Evolutionary conservation across 2,329 filamentous ascomycete species (phyloP).

Genomic region (Hypoxylon sp.): DNA sequence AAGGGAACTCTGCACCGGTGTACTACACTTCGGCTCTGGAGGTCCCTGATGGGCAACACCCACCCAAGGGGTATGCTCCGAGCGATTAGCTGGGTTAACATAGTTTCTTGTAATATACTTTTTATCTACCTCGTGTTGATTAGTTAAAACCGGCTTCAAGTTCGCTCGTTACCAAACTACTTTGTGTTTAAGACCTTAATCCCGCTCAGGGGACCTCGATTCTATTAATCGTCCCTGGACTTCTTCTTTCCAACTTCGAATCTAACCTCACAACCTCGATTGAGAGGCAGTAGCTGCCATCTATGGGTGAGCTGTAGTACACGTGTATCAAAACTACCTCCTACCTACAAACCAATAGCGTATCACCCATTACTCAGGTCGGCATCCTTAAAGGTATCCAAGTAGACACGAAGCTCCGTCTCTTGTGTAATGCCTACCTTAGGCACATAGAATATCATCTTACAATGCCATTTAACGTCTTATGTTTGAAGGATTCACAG

Average conservation of each 20-base stretch:
- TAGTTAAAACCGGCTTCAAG: background rate
- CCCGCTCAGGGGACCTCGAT: too few relatives aligned
- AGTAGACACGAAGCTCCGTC: background rate
- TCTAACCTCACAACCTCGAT: background rate
- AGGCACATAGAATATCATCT: background rate
- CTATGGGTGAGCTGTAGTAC: background rate
- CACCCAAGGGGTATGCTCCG: constrained; percentile 58
- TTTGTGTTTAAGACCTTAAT: background rate
- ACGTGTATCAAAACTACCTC: background rate
- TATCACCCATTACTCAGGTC: background rate
- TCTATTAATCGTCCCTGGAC: too few relatives aligned
- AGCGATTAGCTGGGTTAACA: constrained; percentile 14
- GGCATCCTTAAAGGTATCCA: background rate
- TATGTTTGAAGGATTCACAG: background rate
- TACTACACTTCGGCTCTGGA: constrained; percentile 62
- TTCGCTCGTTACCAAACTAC: background rate
- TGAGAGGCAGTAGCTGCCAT: too few relatives aligned
- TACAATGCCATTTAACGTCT: background rate
- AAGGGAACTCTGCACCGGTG: constrained; percentile 56
- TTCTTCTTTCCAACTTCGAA: background rate
- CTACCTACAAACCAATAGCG: background rate
- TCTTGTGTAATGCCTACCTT: background rate
- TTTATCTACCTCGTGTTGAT: background rate
- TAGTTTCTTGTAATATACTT: constrained; percentile 3
- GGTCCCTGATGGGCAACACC: constrained; percentile 60